phyloP scores from a whole-genome alignment of 2,329 filamentous ascomycete species.

The Sphaerulina vaccinii region DNA sequence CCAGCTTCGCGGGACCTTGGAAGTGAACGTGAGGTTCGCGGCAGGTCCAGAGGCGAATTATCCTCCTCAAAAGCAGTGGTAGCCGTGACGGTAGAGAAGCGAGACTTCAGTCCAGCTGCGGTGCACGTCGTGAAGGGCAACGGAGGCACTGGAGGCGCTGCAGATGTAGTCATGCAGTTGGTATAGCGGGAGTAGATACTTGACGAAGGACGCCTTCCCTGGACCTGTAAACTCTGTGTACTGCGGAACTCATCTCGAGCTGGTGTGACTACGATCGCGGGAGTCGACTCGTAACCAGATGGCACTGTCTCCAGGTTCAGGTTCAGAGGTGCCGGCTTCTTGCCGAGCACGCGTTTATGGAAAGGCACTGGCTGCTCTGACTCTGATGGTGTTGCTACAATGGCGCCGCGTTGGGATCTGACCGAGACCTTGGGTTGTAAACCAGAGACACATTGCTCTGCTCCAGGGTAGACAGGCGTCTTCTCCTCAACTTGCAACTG shows the following conservation, averaged over 20 bases:
- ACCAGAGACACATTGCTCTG: constrained; percentile 12
- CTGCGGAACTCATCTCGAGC: constrained; percentile 55
- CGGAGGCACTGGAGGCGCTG: constrained; percentile 60
- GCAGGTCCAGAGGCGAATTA: constrained; percentile 4
- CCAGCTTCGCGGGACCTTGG: background rate
- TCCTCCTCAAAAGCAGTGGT: constrained; percentile 44
- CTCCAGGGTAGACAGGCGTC: constrained; percentile 16
- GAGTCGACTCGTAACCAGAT: constrained; percentile 28
- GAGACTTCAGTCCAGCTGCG: constrained; percentile 10
- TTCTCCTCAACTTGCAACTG: constrained; percentile 33
- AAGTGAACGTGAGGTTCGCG: background rate
- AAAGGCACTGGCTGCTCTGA: background rate
- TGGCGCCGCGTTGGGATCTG: constrained; percentile 7
- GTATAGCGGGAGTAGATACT: constrained; percentile 63
- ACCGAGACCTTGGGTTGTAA: constrained; percentile 6
- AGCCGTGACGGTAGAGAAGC: constrained; percentile 34
- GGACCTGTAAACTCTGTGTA: constrained; percentile 46
- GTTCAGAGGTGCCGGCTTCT: constrained; percentile 27
- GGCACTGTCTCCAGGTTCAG: constrained; percentile 21
- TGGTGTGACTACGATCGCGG: constrained; percentile 52
- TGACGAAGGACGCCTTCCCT: constrained; percentile 48
- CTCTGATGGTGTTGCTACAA: background rate
- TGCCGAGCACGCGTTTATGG: background rate
- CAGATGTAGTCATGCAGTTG: constrained; percentile 32
- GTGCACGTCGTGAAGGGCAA: constrained; percentile 45